These are phyloP conservation scores for Amanita rimosa DNA, from an alignment of 768 basidiomycete genomes.

Conservation along the genomic window DNA sequence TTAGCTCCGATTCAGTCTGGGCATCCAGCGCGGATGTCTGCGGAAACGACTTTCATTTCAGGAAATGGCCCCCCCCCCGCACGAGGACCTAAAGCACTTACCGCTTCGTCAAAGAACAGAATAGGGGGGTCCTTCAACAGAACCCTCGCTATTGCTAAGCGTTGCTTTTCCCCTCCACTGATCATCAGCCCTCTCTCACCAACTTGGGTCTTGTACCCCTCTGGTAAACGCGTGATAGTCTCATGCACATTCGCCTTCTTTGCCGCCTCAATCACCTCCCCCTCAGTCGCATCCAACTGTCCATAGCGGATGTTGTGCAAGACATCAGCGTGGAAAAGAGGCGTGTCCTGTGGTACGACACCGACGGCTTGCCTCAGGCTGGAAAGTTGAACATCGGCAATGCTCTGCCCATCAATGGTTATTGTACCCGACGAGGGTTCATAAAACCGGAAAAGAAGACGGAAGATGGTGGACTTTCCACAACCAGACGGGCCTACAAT, in stretches of 20 bases:
- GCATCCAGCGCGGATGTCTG: slow-evolving; percentile 95
- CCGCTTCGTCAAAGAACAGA: slow-evolving; percentile 97
- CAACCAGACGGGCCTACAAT: slow-evolving; percentile 96
- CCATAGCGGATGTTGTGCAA: slow-evolving; percentile 96
- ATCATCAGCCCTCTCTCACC: slow-evolving; percentile 98
- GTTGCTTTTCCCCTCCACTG: slow-evolving; percentile 96
- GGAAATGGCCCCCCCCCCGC: too few relatives aligned
- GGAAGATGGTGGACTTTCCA: slow-evolving; percentile 94
- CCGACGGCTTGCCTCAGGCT: slow-evolving; percentile 71
- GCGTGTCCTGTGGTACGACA: slow-evolving; percentile 97
- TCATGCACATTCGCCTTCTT: slow-evolving; percentile 81
- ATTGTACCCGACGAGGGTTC: slow-evolving; percentile 76
- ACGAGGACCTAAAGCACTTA: slow-evolving; percentile 35
- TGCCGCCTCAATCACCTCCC: slow-evolving; percentile 79
- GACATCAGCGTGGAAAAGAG: slow-evolving; percentile 91
- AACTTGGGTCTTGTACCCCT: slow-evolving; percentile 83
- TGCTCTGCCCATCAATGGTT: slow-evolving; percentile 79
- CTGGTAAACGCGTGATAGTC: slow-evolving; percentile 70
- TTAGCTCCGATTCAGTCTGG: slow-evolving; percentile 89
- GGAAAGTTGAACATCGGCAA: slow-evolving; percentile 58
- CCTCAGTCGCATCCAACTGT: slow-evolving; percentile 74
- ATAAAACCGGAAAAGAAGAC: slow-evolving; percentile 92
- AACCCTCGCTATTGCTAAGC: slow-evolving; percentile 87
- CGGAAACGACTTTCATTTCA: background rate
- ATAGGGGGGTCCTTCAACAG: slow-evolving; percentile 93